These are phyloP conservation scores for Solanum chiquidenum DNA, from an alignment of 257 asterid species.

Conservation along the genomic window DNA sequence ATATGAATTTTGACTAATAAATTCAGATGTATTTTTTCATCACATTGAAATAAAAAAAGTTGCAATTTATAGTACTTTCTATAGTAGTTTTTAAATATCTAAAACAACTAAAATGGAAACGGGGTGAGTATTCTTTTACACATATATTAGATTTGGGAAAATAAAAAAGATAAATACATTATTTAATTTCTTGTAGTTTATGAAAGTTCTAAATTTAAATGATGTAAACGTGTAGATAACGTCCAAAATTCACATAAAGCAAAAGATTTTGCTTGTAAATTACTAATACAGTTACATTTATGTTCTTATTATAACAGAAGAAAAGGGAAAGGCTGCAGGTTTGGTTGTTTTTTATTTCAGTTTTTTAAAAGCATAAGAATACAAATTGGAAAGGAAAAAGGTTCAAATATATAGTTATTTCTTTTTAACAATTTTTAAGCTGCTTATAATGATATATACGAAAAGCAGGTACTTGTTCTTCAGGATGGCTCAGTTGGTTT, in stretches of 20 bases:
- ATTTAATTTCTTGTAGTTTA: neutral
- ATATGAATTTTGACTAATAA: too few species aligned
- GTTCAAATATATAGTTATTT: neutral
- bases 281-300: neutral
- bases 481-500: too few species aligned
- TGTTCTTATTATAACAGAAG: neutral
- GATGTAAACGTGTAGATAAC: neutral
- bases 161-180: too few species aligned
- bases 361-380: neutral
- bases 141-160: neutral
- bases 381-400: neutral
- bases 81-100: too few species aligned
- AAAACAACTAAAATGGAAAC: too few species aligned
- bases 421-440: neutral
- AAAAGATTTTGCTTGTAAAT: neutral
- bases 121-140: neutral
- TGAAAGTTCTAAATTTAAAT: neutral
- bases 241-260: neutral
- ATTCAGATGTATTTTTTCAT: too few species aligned
- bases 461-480: neutral
- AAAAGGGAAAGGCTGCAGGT: neutral
- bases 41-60: too few species aligned
- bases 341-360: neutral
- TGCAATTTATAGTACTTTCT: too few species aligned
- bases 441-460: neutral